These are phyloP conservation scores for Cyclospora cayetanensis DNA, from an alignment of 169 alveolate genomes.

Conservation along the genomic window DNA sequence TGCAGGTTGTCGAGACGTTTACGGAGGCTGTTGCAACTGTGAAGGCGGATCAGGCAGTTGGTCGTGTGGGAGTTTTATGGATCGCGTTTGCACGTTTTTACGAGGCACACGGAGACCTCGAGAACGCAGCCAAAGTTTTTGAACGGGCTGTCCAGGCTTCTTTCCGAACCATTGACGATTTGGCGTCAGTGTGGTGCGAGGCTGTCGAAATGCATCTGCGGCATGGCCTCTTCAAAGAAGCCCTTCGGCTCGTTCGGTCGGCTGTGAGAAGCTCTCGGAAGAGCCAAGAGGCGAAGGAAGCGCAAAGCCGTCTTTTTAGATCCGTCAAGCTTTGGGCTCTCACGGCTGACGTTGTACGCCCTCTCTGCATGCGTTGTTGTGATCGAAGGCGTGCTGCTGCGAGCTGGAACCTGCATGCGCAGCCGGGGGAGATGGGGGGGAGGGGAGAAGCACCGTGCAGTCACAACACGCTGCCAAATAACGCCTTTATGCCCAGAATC, in stretches of 20 bases:
- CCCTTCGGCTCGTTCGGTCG: conserved; percentile 25
- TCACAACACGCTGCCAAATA: too few relatives aligned
- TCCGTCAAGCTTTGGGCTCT: conserved; percentile 60
- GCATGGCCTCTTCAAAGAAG: background rate
- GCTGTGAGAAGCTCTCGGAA: background rate
- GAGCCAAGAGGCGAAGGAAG: background rate
- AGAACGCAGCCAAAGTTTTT: conserved; percentile 76
- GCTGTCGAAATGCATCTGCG: conserved; percentile 52
- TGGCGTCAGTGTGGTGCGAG: conserved; percentile 83
- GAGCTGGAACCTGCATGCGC: too few relatives aligned
- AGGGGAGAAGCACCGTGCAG: too few relatives aligned
- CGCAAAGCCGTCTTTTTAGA: conserved; percentile 26
- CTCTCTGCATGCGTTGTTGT: too few relatives aligned
- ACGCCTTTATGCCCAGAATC: too few relatives aligned
- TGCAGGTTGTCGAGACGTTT: conserved; percentile 69
- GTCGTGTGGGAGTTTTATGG: conserved; percentile 83
- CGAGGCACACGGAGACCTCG: conserved; percentile 80
- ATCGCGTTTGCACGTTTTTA: conserved; percentile 82
- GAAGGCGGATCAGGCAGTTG: conserved; percentile 83
- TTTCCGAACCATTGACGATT: conserved; percentile 82
- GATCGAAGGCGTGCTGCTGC: too few relatives aligned
- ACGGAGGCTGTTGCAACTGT: conserved; percentile 82
- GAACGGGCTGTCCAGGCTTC: conserved; percentile 81
- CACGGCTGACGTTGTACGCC: conserved; percentile 50
- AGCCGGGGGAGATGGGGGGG: too few relatives aligned